phyloP scores from a whole-genome alignment of 2,329 filamentous ascomycete genomes.

The Fonsecaea multimorphosa region DNA sequence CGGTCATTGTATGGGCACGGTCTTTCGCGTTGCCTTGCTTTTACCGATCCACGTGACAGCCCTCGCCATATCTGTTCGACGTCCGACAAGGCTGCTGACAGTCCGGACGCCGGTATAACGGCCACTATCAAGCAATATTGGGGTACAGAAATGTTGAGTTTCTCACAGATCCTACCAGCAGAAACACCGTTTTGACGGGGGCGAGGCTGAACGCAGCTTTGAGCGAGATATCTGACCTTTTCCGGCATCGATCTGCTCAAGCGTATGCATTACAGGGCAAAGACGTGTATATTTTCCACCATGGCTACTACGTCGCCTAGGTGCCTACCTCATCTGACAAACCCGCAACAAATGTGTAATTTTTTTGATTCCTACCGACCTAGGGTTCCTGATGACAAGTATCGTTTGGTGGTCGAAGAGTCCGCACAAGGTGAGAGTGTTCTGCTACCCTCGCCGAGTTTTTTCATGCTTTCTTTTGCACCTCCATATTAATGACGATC shows the following conservation, averaged over 20 bases:
- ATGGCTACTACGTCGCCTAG: too few relatives aligned
- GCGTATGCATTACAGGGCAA: neutral
- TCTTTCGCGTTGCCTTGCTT: neutral
- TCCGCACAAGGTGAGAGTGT: neutral
- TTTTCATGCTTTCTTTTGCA: constrained; percentile 12
- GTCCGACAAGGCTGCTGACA: neutral
- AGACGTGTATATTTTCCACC: neutral
- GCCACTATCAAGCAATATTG: neutral
- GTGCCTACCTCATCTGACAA: neutral
- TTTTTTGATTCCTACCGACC: neutral
- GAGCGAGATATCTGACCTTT: neutral
- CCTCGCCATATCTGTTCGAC: neutral
- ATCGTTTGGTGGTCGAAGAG: neutral
- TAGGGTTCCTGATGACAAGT: neutral
- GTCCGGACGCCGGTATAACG: neutral
- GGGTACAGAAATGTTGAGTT: neutral
- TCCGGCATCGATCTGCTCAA: neutral
- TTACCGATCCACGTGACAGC: neutral
- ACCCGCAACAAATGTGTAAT: neutral
- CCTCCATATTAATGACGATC: constrained; percentile 36
- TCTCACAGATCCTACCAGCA: neutral
- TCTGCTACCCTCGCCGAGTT: neutral
- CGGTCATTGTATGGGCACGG: too few relatives aligned
- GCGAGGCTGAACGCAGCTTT: neutral
- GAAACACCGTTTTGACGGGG: neutral